Base-by-base conservation (phyloP, 1,139 yeast genomes). In the Kodamaea arcana region DNA sequence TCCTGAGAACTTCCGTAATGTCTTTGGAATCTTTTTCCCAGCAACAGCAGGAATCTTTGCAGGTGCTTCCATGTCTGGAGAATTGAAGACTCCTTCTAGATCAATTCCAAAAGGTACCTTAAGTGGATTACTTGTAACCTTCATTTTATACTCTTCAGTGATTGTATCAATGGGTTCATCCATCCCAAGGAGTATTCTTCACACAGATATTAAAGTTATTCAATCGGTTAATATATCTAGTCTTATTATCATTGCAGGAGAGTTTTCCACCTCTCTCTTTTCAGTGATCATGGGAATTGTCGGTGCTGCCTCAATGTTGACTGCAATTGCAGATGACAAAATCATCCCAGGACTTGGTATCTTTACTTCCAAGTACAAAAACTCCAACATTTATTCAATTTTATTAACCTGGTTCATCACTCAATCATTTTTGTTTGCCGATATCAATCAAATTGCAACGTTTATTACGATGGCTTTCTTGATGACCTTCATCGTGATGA, bases 61-160 rank as follows among this genome's bases (percentile, higher is more conserved):
- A 1, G 98, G 98, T n/a, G 97, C 97, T 1, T 84, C 95, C 12
- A 92, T 92, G 97, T 87, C 96, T 30, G 97, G 98, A n/a, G 96
- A 88, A 48, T 68, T 92, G 42, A 66, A 75, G 40, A 79, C 73
- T 39, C 98, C 98, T 0, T 85, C 96, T 0, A 79, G 75, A 47
- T 80, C 95, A 1, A 92, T 92, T 35, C 97, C 98, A 0, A 70
- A 72, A 41, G 98, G 98, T 7, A 92, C 98, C 0, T 59, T 92
- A 18, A 75, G 80, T 65, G 97, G 97, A 0, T 63, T 92, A 6
- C 44, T 79, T 3, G 62, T 85, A 29, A 88, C 97, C 0, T 87
- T 92, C 52, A 45, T 70, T 2, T 75, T 86, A 32, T 92, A 92
- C 51, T 64, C 83, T 0, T 48, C 78, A 13, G 97, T 92, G 1